phyloP scores from a whole-genome alignment of 1,139 yeast species.

The Geotrichum klebahnii region DNA sequence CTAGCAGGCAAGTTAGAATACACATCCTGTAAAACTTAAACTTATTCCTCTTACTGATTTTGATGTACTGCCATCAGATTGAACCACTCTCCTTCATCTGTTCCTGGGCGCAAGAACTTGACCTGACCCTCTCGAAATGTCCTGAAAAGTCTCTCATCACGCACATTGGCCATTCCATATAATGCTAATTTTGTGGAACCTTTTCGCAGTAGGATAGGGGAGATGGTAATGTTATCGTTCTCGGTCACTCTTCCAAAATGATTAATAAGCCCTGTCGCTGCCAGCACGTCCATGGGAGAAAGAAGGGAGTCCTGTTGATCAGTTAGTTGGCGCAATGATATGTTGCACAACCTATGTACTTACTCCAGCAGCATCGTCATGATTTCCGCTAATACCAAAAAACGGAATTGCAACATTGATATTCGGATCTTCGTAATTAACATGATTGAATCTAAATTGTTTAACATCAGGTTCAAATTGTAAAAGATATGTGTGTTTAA shows the following conservation, averaged over 20 bases:
- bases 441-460: conserved; percentile 47
- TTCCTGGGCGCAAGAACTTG: conserved; percentile 67
- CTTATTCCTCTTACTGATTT: conserved; percentile 45
- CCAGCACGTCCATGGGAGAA: conserved; percentile 82
- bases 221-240: conserved; percentile 66
- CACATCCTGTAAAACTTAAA: conserved; percentile 26
- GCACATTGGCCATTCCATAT: conserved; percentile 81
- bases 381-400: conserved; percentile 92
- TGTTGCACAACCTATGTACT: conserved; percentile 15
- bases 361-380: conserved; percentile 91
- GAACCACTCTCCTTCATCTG: conserved; percentile 61
- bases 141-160: conserved; percentile 83
- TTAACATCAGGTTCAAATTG: neutral
- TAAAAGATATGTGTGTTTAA: neutral
- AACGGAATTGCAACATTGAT: conserved; percentile 86
- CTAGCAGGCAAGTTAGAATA: conserved; percentile 30
- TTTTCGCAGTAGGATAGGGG: conserved; percentile 79
- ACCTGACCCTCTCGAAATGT: conserved; percentile 80
- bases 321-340: neutral
- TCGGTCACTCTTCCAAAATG: conserved; percentile 83
- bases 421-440: conserved; percentile 88
- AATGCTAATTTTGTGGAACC: conserved; percentile 79
- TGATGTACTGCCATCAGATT: conserved; percentile 89
- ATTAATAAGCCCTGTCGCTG: conserved; percentile 78
- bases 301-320: conserved; percentile 44